Percentiles rank a stretch among this genome's conserved stretches.
Conservation (phyloP, 257 asterid genomes). For the Solanum pinnatisectum region DNA sequence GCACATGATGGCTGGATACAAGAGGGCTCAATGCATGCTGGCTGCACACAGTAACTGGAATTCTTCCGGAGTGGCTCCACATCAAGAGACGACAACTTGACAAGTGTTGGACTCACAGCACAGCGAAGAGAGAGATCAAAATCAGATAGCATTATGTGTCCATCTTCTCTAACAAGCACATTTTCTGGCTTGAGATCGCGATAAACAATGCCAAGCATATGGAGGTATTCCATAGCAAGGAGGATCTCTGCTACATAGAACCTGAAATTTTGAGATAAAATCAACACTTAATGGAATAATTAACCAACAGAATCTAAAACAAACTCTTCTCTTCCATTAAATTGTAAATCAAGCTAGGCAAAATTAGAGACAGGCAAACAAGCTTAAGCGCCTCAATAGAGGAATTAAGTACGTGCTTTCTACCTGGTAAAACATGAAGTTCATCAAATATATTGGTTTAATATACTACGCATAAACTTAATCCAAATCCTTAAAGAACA, state of each 20-base stretch:
- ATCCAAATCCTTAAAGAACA: background rate
- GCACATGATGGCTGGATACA: background rate
- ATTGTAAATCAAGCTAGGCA: background rate
- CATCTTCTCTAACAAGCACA: background rate
- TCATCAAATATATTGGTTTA: background rate
- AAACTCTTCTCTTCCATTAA: background rate
- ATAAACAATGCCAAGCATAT: background rate
- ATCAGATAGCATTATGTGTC: background rate
- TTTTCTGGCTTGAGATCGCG: slow-evolving; percentile 1
- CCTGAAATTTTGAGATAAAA: background rate
- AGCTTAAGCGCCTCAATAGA: background rate
- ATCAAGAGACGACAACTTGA: background rate
- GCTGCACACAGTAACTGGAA: background rate
- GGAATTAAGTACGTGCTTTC: background rate
- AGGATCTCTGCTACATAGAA: background rate
- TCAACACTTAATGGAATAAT: background rate
- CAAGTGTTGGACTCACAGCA: background rate
- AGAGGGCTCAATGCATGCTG: background rate
- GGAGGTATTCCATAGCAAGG: background rate
- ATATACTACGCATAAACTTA: background rate
- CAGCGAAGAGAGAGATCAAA: slow-evolving; percentile 1
- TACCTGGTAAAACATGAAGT: background rate
- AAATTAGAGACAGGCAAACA: background rate
- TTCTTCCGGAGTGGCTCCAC: background rate
- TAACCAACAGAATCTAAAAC: background rate